Percentiles rank a stretch among this genome's conserved stretches.
phyloP scores from a whole-genome alignment of 78 protist genomes.

The Chrysochromulina parva region DNA sequence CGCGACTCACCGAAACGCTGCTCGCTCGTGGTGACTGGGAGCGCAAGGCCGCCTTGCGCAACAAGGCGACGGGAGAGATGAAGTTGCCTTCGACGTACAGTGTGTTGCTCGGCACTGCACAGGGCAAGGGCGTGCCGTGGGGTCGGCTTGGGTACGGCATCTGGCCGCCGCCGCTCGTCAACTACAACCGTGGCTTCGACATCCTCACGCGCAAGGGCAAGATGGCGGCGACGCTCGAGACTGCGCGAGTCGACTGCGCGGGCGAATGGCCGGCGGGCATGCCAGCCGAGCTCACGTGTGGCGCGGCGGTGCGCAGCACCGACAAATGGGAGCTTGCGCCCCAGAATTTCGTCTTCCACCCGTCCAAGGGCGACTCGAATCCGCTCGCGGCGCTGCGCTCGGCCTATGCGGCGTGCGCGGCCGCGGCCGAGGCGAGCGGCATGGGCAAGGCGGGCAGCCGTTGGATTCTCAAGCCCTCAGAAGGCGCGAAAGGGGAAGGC shows the following conservation, averaged over 20 bases:
- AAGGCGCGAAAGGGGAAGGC: neutral
- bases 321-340: neutral
- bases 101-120: neutral
- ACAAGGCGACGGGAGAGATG: neutral
- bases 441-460: neutral
- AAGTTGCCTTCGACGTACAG: neutral
- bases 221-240: neutral
- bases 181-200: neutral
- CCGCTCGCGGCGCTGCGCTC: neutral
- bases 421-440: neutral
- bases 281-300: neutral
- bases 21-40: neutral
- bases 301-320: neutral
- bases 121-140: neutral
- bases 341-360: neutral
- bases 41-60: neutral
- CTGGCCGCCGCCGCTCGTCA: conserved; percentile 5
- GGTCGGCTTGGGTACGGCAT: neutral
- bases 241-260: neutral
- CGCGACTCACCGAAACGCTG: neutral
- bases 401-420: neutral
- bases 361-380: neutral
- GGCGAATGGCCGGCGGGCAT: neutral
- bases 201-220: neutral
- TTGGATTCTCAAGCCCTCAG: neutral